phyloP scores from a whole-genome alignment of 208 protist genomes.

The Acanthamoeba healyi region DNA sequence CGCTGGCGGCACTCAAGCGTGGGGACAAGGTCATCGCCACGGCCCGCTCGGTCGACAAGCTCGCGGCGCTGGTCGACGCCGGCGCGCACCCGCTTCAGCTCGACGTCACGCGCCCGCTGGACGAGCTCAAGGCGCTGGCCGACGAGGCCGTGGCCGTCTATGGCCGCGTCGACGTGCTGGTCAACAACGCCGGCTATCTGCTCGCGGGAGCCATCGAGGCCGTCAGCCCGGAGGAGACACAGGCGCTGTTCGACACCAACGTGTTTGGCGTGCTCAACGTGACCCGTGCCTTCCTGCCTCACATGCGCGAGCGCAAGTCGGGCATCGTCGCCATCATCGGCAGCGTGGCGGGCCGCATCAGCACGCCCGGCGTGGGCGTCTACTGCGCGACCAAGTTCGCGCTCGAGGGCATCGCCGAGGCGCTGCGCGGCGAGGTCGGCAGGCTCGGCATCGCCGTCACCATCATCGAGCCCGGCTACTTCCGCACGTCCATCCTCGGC shows the following conservation, averaged over 20 bases:
- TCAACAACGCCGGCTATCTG: conserved; percentile 76
- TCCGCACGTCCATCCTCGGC: conserved; percentile 33
- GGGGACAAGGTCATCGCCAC: conserved; percentile 76
- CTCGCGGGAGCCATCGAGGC: conserved; percentile 55
- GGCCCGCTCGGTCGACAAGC: not conserved
- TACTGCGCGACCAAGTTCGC: conserved; percentile 77
- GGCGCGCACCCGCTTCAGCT: conserved; percentile 68
- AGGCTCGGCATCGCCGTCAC: conserved; percentile 63
- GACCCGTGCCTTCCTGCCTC: conserved; percentile 64
- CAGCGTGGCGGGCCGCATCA: not conserved
- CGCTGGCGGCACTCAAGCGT: conserved; percentile 12
- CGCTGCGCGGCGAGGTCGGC: conserved; percentile 22
- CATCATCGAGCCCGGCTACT: conserved; percentile 70
- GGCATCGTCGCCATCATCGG: conserved; percentile 44
- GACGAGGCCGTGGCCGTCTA: conserved; percentile 47
- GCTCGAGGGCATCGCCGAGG: conserved; percentile 65
- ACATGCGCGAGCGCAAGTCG: conserved; percentile 11
- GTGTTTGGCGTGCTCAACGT: conserved; percentile 54
- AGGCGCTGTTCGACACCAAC: conserved; percentile 53
- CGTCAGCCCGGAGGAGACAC: not conserved
- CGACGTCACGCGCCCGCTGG: conserved; percentile 29
- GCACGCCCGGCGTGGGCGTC: not conserved
- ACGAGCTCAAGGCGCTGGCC: not conserved
- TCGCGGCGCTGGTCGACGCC: not conserved
- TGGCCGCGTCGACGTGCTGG: conserved; percentile 60